A percentile compares a stretch with the other conserved stretches of the same genome.
These are phyloP conservation scores for Nigrospora oryzae DNA, from an alignment of 2,329 filamentous ascomycete species.

Conservation along the genomic window DNA sequence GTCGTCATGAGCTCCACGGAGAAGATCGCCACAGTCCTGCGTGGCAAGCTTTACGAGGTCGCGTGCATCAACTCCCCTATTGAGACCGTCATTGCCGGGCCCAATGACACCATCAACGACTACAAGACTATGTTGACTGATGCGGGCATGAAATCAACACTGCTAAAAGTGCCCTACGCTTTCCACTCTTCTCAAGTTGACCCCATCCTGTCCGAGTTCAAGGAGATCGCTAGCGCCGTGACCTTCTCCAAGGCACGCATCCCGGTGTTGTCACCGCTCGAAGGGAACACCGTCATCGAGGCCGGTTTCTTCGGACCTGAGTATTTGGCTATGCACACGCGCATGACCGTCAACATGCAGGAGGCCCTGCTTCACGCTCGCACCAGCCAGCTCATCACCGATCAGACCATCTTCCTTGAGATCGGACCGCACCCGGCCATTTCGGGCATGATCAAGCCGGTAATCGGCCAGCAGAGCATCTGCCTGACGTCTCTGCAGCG, in stretches of 20 bases:
- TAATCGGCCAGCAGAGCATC: constrained; percentile 1
- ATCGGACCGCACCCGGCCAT: constrained; percentile 10
- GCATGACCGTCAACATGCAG: neutral
- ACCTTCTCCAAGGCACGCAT: neutral
- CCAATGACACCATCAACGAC: neutral
- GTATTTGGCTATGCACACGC: neutral
- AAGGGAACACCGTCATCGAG: neutral
- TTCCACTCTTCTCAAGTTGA: constrained; percentile 3
- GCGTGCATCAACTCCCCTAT: constrained; percentile 66
- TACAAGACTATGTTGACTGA: neutral
- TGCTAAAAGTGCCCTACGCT: constrained; percentile 2
- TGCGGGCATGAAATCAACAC: neutral
- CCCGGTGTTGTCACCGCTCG: neutral
- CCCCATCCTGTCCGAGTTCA: neutral
- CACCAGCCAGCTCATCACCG: constrained; percentile 1
- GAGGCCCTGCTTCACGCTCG: neutral
- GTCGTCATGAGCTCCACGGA: constrained; percentile 30
- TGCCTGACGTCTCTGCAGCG: constrained; percentile 2
- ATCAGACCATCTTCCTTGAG: constrained; percentile 14
- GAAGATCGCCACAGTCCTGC: constrained; percentile 30
- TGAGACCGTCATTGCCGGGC: constrained; percentile 53
- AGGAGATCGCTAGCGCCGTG: neutral
- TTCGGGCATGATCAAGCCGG: constrained; percentile 7
- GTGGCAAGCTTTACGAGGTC: constrained; percentile 28
- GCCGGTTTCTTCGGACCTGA: neutral